Evolutionary conservation across 1,284 basidiomycete species (phyloP), one percentile per base, ranked within the genome.

Genomic region (Apiotrichum siamense): DNA sequence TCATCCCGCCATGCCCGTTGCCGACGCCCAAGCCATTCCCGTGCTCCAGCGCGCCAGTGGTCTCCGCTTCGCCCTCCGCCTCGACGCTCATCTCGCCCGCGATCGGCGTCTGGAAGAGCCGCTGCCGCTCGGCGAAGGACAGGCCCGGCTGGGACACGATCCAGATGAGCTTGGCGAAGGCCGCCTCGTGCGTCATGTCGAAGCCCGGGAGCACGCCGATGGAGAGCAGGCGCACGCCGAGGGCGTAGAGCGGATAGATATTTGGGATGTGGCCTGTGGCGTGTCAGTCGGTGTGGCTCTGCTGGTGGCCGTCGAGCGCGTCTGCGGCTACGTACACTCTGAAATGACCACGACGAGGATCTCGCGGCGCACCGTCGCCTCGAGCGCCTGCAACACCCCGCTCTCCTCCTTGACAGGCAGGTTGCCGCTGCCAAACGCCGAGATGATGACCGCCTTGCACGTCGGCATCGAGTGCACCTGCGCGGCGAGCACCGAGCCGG

Each of bases 121-220:
- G 51, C 49, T 72, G 70, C 20, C 64, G 51, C 42, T 70, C 50
- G 44, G 58, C 58, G 52, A 72, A 72, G n/a, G 47, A 58, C 6
- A 72, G 56, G 35, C 69, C 67, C 29, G 62, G 54, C 29, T 63
- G 55, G 15, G 59, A 63, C 20, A 70, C 69, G 20, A 72, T 61
- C 70, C 70, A 72, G 7, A 66, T 54, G 6, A 70, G 61, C 56
- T 72, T 72, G 2, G 70, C 70, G 32, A 72, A 72, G 13, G 70
- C 70, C 7, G 70, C 70, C 57, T 72, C 70, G 62, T 72, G 70
- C 31, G 69, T 72, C 48, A 72, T 59, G 57, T 72, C 70, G 52
- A 65, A 67, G 2, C 69, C 70, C 13, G 70, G 70, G 32, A 69
- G 49, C 4, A 72, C 70, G 26, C 66, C 68, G 36, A 67, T 63